phyloP scores from a whole-genome alignment of 495 filamentous ascomycete genomes.

The Penicillium canescens region DNA sequence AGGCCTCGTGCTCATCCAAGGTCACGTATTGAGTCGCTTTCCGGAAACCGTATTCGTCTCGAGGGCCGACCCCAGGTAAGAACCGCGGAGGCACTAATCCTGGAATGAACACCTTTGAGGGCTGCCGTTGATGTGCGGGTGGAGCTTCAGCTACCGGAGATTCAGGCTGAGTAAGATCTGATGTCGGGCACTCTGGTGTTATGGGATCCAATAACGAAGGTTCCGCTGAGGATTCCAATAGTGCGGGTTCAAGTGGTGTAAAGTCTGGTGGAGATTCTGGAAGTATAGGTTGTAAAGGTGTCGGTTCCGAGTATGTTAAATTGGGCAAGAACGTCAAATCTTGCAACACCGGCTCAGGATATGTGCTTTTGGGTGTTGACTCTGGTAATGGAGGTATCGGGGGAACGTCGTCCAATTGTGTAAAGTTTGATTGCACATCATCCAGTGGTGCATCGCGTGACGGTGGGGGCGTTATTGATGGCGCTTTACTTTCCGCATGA shows the following conservation, averaged over 20 bases:
- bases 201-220: conserved; percentile 4
- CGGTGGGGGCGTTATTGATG: conserved; percentile 32
- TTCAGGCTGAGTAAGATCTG: conserved; percentile 5
- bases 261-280: conserved; percentile 6
- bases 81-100: conserved; percentile 42
- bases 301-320: conserved; percentile 2
- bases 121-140: conserved; percentile 25
- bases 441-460: conserved; percentile 31
- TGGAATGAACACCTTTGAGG: conserved; percentile 43
- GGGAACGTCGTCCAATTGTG: conserved; percentile 24
- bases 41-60: conserved; percentile 90
- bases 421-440: conserved; percentile 20
- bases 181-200: neutral
- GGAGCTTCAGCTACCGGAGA: conserved; percentile 5
- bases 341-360: conserved; percentile 2
- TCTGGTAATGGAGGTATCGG: conserved; percentile 28
- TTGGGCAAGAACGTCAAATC: conserved; percentile 3
- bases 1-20: conserved; percentile 75
- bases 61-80: conserved; percentile 33
- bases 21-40: conserved; percentile 83
- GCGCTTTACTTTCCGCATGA: conserved; percentile 29
- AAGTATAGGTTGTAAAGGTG: conserved; percentile 1
- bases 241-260: neutral
- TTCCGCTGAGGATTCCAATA: conserved; percentile 4
- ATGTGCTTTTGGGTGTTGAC: neutral